Evolutionary conservation across 371 early-diverging fungal species (phyloP), one percentile per base, ranked within the genome.

Genomic region (Saksenaea vasiformis): DNA sequence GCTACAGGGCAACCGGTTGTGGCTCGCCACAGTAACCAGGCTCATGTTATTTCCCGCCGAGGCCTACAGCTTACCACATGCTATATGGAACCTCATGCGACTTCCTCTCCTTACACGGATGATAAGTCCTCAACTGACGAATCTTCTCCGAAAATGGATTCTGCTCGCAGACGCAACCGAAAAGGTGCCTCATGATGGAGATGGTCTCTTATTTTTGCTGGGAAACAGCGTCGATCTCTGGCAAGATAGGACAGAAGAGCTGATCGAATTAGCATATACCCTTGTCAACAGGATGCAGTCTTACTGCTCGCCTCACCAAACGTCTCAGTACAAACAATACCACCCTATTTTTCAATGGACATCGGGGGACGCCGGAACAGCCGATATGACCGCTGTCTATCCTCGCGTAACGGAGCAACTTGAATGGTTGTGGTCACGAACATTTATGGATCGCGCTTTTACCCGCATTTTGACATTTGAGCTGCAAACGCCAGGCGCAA

Each of bases 271-370:
- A 31, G 68, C 68, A 11, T 54, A 59, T 7, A 66, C 65, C 15
- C 62, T 87, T 13, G 34, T 86, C 22, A 60, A 61, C 0, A 62
- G 69, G 5, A 85, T 83, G 17, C 71, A 72, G 38, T 62, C 66
- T 10, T 79, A 70, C 37, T 82, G 82, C 55, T 85, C 84, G 1
- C 68, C 74, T 17, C 79, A 63, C 24, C 85, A 89, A 27, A 68
- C 76, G 7, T 60, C 71, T 1, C 67, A 67, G 14, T 79, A 73
- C 54, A 70, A 76, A 22, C 72, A 77, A 11, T 89, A 87, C 60
- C 91, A 91, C 62, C 86, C 89, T 13, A 37, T 91, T 3, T 89
- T 91, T 34, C 83, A 83, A 60, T 91, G 91, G 91, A 78, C 85
- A 14, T 65, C 71, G 0, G 37, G 38, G 4, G 73, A 71, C 64